Conservation (phyloP, 352 stramenopile genomes). For the Nannochloropsis limnetica region DNA sequence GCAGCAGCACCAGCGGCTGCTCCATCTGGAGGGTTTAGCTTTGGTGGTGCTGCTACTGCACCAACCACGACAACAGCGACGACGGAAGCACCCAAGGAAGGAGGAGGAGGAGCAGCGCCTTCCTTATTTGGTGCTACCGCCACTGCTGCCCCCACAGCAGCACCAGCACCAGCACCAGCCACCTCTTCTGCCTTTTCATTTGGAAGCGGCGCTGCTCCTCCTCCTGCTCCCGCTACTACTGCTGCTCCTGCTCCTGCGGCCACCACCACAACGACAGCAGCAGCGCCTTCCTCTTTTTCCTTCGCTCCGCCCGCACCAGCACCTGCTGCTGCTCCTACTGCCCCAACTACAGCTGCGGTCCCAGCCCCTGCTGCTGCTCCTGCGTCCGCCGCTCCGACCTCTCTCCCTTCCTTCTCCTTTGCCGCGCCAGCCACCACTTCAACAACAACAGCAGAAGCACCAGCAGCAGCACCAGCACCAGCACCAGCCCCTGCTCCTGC, state of each 20-base stretch:
- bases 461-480: neutral
- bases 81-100: neutral
- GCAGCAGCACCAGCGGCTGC: neutral
- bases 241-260: neutral
- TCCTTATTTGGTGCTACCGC: neutral
- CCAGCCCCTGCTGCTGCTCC: neutral
- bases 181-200: neutral
- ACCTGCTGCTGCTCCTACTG: neutral
- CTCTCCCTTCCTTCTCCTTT: neutral
- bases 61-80: neutral
- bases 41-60: neutral
- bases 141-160: neutral
- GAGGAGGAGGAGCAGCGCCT: neutral
- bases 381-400: neutral
- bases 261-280: neutral
- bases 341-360: neutral
- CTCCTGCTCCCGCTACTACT: neutral
- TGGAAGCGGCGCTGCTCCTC: neutral
- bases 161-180: neutral
- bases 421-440: neutral
- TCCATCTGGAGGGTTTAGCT: neutral
- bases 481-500: neutral
- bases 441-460: neutral
- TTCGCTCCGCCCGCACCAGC: neutral
- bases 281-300: neutral